Evolutionary conservation across 2,329 filamentous ascomycete genomes (phyloP), one percentile per base, ranked within the genome.

Genomic region (Alternaria viburni): DNA sequence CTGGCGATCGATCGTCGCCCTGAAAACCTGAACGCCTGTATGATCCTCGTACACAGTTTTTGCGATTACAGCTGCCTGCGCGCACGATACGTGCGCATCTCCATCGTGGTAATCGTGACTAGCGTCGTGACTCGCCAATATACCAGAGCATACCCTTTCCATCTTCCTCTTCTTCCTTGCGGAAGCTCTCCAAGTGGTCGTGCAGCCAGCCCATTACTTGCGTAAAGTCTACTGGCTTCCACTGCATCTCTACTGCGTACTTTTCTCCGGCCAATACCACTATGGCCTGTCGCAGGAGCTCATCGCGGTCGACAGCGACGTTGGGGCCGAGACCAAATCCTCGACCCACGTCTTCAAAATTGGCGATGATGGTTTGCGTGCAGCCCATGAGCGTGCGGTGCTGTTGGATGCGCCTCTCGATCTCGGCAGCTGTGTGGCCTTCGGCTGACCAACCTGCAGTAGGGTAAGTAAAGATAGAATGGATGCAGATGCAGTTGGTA

Each of bases 351-450:
- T 74, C 73, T 30, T 77, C 67, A 60, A 74, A 79, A 54, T 68
- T 76, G 44, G 71, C 70, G 11, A 77, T 67, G 19, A 79, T 69
- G 13, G 74, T 74, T 62, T 75, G 71, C 44, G 72, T 76, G 28
- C 74, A 74, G 21, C 72, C 69, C 77, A 77, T 77, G 4, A 79
- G 69, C 11, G 73, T 76, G 49, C 67, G 66, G 57, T 79, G 76
- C 64, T 79, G 74, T 57, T 72, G 69, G 28, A 77, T 75, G 19
- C 76, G 76, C 10, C 73, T 69, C 57, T 74, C 73, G 54, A 76
- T 74, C 55, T 77, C 75, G 30, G 69, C 69, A 15, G 68, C 66
- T 11, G 70, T 69, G 32, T 70, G 68, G 32, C 73, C 72, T 64
- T 78, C 74, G 30, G 69, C 67, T 44, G 70, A 69, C 76, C 76